Base-by-base conservation (phyloP, 2,329 filamentous ascomycete species). In the Trichoderma oligosporum region DNA sequence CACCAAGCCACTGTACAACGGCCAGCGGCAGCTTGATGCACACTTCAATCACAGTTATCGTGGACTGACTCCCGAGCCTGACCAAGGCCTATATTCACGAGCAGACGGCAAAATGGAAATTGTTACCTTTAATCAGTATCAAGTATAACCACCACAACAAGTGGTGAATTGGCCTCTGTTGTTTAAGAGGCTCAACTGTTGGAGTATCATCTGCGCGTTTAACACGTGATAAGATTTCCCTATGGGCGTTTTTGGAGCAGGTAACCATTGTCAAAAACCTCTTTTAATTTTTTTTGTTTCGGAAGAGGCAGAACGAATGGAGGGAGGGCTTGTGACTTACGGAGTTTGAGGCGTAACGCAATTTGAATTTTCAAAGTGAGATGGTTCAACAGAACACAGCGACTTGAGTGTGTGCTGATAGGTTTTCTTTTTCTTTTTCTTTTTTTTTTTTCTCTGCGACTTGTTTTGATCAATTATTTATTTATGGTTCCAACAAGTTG, bases 11-110 rank as follows among this genome's bases (percentile, higher is more conserved):
- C 65, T 74, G 5, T 68, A 70, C 63, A 74, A 76, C 36, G 70
- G 73, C 3, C 67, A 72, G 60, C 67, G 74, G 25, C 73, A 72
- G 49, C 58, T 66, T 16, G 73, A 76, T 11, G 54, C 65, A 2
- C 70, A 74, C 57, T 66, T 67, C 33, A 59, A 63, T 18, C 49
- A 54, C 4, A 60, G 60, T 20, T 59, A 62, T 27, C 65, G 65
- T 4, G 62, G 67, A 7, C 38, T 65, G 11, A 64, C 60, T 18
- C 63, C 67, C 5, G 71, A 72, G 12, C 63, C 65, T 11, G 65
- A 67, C 8, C 64, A 68, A 33, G 70, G 67, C 57, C 63, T 65
- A 51, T 74, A 73, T 58, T 68, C 67, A 8, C 64, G 71, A 57
- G 73, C 72, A 5, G 69, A 73, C 36, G 73, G 73, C 20, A 63